phyloP scores from a whole-genome alignment of 2,329 filamentous ascomycete genomes.

The Chaetomiaceae sp. region DNA sequence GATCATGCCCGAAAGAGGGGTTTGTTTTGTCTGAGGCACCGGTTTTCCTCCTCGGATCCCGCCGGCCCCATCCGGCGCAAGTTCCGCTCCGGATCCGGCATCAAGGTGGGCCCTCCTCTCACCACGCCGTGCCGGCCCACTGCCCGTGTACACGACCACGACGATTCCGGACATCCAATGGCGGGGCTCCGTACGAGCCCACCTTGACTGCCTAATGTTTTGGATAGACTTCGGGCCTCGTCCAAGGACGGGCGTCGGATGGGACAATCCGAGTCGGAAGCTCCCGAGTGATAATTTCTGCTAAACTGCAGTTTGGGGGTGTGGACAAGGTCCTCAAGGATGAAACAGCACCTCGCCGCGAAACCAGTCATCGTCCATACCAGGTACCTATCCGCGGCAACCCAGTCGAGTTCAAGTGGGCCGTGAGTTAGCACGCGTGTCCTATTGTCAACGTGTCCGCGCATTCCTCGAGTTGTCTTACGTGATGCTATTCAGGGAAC shows the following conservation, averaged over 20 bases:
- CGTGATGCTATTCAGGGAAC: constrained; percentile 1
- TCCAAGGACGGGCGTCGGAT: background rate
- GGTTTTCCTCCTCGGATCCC: background rate
- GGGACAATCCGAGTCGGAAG: constrained; percentile 7
- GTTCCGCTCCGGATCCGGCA: constrained; percentile 14
- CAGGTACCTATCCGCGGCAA: background rate
- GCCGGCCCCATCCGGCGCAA: constrained; percentile 4
- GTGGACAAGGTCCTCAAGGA: background rate
- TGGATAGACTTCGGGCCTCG: background rate
- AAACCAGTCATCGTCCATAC: background rate
- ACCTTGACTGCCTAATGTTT: constrained; percentile 10
- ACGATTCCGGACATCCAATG: constrained; percentile 15
- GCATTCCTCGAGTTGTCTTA: constrained; percentile 13
- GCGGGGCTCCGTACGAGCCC: background rate
- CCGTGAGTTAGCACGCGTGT: too few species aligned
- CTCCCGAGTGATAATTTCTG: constrained; percentile 3
- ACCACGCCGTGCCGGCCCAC: constrained; percentile 6
- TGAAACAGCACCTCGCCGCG: constrained; percentile 5
- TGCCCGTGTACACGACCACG: constrained; percentile 10
- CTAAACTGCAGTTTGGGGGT: constrained; percentile 9
- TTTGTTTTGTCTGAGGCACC: background rate
- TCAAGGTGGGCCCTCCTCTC: background rate
- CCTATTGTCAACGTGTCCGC: constrained; percentile 8
- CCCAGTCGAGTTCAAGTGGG: background rate
- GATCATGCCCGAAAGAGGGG: constrained; percentile 4